Conservation (phyloP, 192 early-diverging fungal genomes). For the Coemansia sp. region DNA sequence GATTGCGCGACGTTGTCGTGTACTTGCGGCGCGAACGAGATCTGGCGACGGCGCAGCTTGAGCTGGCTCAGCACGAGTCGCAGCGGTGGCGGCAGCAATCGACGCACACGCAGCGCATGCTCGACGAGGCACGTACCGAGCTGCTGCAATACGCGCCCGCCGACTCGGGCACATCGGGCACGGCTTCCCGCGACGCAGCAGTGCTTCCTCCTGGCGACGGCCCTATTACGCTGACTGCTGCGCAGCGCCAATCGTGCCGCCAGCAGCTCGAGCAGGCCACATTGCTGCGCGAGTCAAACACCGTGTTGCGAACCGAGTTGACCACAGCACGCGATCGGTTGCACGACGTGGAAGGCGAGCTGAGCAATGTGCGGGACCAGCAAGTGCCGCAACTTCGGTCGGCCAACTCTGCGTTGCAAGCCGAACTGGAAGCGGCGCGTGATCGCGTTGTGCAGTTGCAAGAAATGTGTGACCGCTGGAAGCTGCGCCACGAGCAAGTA, state of each 20-base stretch:
- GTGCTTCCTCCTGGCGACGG: constrained; percentile 25
- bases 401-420: constrained; percentile 46
- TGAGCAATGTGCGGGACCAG: constrained; percentile 60
- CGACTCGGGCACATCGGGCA: constrained; percentile 21
- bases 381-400: constrained; percentile 54
- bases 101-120: constrained; percentile 61
- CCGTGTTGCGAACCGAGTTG: constrained; percentile 66
- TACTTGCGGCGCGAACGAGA: constrained; percentile 75
- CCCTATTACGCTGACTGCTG: constrained; percentile 53
- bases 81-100: constrained; percentile 65
- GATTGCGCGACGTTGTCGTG: constrained; percentile 62
- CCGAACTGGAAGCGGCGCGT: constrained; percentile 62
- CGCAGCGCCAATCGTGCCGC: constrained; percentile 62
- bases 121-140: constrained; percentile 65
- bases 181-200: background rate
- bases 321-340: constrained; percentile 21
- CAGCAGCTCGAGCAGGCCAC: constrained; percentile 66
- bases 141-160: constrained; percentile 51
- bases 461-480: constrained; percentile 71
- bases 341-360: constrained; percentile 40
- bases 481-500: constrained; percentile 69
- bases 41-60: constrained; percentile 65
- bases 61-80: constrained; percentile 65
- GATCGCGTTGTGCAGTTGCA: constrained; percentile 55
- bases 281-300: constrained; percentile 75